Conservation (phyloP, 306 rosid species). For the Vicia sativa region DNA sequence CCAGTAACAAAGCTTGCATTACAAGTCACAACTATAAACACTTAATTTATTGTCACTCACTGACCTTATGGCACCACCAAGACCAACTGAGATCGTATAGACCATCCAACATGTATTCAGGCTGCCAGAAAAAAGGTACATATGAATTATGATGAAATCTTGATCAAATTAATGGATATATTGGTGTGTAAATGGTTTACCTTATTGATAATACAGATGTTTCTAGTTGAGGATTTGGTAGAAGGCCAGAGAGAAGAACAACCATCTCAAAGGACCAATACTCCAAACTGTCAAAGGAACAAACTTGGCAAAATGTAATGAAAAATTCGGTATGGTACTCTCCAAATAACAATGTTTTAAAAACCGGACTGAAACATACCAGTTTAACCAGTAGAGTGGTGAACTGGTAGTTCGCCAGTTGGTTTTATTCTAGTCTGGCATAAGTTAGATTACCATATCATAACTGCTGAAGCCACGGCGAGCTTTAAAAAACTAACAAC, state of each 20-base stretch:
- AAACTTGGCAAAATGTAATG: background rate
- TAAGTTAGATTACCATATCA: constrained; percentile 53
- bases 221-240: constrained; percentile 62
- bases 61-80: constrained; percentile 65
- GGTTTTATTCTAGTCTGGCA: background rate
- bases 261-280: constrained; percentile 69
- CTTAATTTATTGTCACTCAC: constrained; percentile 4
- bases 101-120: constrained; percentile 69
- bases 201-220: constrained; percentile 66
- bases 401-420: background rate
- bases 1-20: background rate
- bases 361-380: background rate
- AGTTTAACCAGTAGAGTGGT: background rate
- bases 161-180: background rate
- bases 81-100: constrained; percentile 65
- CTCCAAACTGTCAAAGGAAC: constrained; percentile 51
- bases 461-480: constrained; percentile 62
- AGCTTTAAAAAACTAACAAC: constrained; percentile 53
- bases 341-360: background rate
- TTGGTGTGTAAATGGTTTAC: constrained; percentile 32
- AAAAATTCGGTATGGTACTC: background rate
- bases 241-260: constrained; percentile 68
- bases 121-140: constrained; percentile 35
- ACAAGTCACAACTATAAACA: background rate
- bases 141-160: constrained; percentile 1